Conservation (phyloP, 306 rosid genomes). For the Lathyrus sativus region DNA sequence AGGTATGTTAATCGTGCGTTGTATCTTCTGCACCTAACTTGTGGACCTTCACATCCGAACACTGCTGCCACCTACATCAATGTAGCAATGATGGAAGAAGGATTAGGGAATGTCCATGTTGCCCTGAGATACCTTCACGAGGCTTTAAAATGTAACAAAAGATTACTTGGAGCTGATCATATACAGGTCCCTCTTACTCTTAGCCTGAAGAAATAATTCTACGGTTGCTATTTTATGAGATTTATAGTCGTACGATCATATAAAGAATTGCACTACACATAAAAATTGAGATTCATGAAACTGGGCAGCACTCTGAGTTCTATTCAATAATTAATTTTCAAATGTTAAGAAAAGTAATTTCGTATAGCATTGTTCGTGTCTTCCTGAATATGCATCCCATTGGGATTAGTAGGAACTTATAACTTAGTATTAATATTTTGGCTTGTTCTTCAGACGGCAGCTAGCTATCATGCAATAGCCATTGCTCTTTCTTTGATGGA, state of each 20-base stretch:
- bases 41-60: slow-evolving; percentile 99
- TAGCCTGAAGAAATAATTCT: slow-evolving; percentile 8
- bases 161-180: slow-evolving; percentile 96
- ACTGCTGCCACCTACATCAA: slow-evolving; percentile 98
- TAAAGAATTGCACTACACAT: not conserved
- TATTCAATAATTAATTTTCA: slow-evolving; percentile 5
- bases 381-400: slow-evolving; percentile 30
- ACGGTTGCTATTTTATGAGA: slow-evolving; percentile 27
- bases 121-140: slow-evolving; percentile 97
- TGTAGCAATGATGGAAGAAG: slow-evolving; percentile 99
- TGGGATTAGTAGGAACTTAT: slow-evolving; percentile 2
- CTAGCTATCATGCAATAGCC: slow-evolving; percentile 99
- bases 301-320: not conserved
- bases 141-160: slow-evolving; percentile 95
- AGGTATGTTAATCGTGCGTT: slow-evolving; percentile 97
- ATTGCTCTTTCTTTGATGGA: slow-evolving; percentile 99
- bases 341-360: not conserved
- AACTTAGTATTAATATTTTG: slow-evolving; percentile 33
- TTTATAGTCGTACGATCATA: slow-evolving; percentile 17
- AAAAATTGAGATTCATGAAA: slow-evolving; percentile 22
- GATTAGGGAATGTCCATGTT: slow-evolving; percentile 93
- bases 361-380: slow-evolving; percentile 7
- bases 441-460: slow-evolving; percentile 82
- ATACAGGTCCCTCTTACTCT: slow-evolving; percentile 71
- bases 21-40: slow-evolving; percentile 91